Conservation (phyloP, 148 eudicot genomes). For the Chenopodium quinoa region DNA sequence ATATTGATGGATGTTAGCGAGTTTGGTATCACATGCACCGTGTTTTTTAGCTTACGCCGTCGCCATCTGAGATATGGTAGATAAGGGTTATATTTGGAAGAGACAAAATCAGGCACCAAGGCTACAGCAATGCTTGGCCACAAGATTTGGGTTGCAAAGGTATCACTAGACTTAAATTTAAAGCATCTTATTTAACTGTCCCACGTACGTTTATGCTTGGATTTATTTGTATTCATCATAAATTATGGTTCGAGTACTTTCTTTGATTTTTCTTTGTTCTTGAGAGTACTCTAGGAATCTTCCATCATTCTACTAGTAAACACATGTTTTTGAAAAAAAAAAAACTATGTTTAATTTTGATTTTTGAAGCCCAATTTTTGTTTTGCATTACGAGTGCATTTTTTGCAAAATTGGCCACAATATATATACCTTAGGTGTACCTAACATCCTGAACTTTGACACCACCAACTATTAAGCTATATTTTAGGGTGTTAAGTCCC, state of each 20-base stretch:
- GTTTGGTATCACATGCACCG: constrained; percentile 18
- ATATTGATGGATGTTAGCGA: constrained; percentile 4
- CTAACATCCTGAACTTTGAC: no score
- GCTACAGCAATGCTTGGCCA: constrained; percentile 1
- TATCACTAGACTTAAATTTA: not conserved
- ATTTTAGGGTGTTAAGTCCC: no score
- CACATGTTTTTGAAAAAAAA: no score
- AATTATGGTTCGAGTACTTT: no score
- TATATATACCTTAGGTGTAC: no score
- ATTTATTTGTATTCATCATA: not conserved
- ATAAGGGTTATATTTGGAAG: constrained; percentile 1
- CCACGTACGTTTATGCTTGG: not conserved
- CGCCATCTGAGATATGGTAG: not conserved
- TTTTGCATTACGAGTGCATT: no score
- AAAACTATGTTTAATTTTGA: no score
- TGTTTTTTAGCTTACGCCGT: not conserved
- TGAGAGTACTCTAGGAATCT: not conserved
- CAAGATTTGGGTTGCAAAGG: not conserved
- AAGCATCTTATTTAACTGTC: not conserved
- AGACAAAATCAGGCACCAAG: not conserved
- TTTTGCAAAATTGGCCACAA: no score
- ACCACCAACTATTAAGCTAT: no score
- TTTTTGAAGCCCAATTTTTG: no score
- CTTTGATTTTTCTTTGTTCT: not conserved
- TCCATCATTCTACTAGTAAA: not conserved